phyloP scores from a whole-genome alignment of 495 filamentous ascomycete genomes.

The Delitschia confertaspora region DNA sequence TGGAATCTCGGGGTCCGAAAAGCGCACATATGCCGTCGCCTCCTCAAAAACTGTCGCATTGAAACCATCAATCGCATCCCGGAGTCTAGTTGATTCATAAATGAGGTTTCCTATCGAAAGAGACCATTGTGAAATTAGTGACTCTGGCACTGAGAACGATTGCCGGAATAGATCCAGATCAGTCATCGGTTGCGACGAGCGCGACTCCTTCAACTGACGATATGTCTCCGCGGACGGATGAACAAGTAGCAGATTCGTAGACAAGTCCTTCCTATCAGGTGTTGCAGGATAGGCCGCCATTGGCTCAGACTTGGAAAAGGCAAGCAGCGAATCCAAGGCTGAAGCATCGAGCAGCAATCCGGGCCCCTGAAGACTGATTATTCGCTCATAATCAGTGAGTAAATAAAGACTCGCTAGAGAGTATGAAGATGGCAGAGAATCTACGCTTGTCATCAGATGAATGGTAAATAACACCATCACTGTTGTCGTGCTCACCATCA shows the following conservation, averaged over 20 bases:
- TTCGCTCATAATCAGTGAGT: constrained; percentile 37
- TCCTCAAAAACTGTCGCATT: constrained; percentile 36
- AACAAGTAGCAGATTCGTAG: constrained; percentile 29
- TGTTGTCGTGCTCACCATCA: constrained; percentile 20
- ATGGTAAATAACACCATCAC: not conserved
- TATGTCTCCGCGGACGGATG: constrained; percentile 27
- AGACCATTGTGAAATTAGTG: constrained; percentile 27
- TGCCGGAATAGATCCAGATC: constrained; percentile 30
- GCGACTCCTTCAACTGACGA: constrained; percentile 12
- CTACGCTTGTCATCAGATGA: too few species aligned
- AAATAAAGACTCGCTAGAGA: constrained; percentile 36
- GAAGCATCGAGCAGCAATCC: constrained; percentile 38
- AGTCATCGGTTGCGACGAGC: constrained; percentile 14
- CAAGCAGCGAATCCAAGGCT: constrained; percentile 39
- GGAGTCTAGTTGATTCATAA: constrained; percentile 21
- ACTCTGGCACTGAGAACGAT: constrained; percentile 23
- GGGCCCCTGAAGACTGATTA: constrained; percentile 36
- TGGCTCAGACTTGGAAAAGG: constrained; percentile 29
- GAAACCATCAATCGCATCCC: constrained; percentile 30
- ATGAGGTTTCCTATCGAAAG: constrained; percentile 25
- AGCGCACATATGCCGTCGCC: constrained; percentile 36
- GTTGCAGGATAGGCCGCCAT: constrained; percentile 34
- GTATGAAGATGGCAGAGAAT: constrained; percentile 31
- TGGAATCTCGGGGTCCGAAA: constrained; percentile 38
- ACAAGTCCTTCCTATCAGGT: constrained; percentile 22